A percentile compares a stretch with the other conserved stretches of the same genome.
Conservation (phyloP, 2,329 filamentous ascomycete species). For the Colletotrichum sp. region DNA sequence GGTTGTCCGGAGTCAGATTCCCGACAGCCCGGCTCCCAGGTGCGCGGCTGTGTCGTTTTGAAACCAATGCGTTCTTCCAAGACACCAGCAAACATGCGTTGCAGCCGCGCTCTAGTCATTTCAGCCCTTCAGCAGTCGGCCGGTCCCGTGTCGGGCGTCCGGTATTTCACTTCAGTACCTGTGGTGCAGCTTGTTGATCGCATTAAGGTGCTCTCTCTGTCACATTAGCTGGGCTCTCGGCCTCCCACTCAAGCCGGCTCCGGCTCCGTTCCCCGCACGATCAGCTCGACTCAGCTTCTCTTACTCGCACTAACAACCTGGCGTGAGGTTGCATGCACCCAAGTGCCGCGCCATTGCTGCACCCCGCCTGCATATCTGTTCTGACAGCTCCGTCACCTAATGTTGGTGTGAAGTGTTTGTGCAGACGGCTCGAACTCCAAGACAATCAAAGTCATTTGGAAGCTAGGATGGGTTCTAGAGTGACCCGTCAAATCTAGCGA, state of each 20-base stretch:
- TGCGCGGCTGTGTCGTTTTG: background rate
- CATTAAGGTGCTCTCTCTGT: background rate
- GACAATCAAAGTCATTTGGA: background rate
- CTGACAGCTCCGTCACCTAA: background rate
- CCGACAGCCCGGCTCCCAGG: background rate
- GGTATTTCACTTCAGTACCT: background rate
- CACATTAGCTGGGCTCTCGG: background rate
- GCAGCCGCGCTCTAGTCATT: background rate
- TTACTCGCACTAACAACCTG: background rate
- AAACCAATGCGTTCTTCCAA: background rate
- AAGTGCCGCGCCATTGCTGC: background rate
- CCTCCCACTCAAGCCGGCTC: background rate
- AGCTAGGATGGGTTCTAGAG: background rate
- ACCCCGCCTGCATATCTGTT: background rate
- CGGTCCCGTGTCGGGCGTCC: background rate
- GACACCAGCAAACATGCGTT: background rate
- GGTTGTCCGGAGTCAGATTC: background rate
- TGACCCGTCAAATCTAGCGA: background rate
- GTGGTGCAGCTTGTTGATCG: background rate
- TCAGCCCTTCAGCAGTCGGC: background rate
- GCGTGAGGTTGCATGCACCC: slow-evolving; percentile 1
- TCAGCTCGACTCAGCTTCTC: background rate
- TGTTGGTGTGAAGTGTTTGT: background rate
- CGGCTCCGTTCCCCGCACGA: background rate
- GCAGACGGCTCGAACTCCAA: background rate